Conservation (phyloP, 306 rosid genomes). For the Crataegus laevigata region DNA sequence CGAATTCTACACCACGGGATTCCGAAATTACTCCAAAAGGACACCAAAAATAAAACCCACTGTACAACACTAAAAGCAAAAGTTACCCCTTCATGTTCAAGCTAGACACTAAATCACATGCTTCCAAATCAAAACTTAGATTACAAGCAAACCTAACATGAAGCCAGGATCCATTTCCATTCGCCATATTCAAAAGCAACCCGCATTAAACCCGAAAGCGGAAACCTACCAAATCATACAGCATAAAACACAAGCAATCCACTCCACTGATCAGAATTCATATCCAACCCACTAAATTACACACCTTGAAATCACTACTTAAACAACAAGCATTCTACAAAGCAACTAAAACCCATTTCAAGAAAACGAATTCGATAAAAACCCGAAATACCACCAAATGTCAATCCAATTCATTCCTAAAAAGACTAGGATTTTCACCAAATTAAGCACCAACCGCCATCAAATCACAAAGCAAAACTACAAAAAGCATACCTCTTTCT, state of each 20-base stretch:
- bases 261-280: not conserved
- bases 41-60: not conserved
- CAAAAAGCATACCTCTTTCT: conserved; percentile 44
- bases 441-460: not conserved
- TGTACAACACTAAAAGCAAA: not conserved
- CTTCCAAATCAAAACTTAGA: not conserved
- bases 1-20: not conserved
- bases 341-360: not conserved
- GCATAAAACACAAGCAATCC: not conserved
- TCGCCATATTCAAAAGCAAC: not conserved
- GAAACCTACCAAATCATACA: not conserved
- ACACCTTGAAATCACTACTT: not conserved
- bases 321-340: not conserved
- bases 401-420: not conserved
- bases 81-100: not conserved
- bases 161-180: not conserved
- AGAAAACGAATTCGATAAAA: not conserved
- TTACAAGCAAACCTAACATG: not conserved
- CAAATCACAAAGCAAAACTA: not conserved
- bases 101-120: not conserved
- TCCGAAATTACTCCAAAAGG: not conserved
- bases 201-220: not conserved
- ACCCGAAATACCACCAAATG: not conserved
- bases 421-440: not conserved
- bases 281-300: not conserved